Percentiles rank a stretch among this genome's conserved stretches.
Conservation (phyloP, 768 basidiomycete species). For the Royoungia palumana region DNA sequence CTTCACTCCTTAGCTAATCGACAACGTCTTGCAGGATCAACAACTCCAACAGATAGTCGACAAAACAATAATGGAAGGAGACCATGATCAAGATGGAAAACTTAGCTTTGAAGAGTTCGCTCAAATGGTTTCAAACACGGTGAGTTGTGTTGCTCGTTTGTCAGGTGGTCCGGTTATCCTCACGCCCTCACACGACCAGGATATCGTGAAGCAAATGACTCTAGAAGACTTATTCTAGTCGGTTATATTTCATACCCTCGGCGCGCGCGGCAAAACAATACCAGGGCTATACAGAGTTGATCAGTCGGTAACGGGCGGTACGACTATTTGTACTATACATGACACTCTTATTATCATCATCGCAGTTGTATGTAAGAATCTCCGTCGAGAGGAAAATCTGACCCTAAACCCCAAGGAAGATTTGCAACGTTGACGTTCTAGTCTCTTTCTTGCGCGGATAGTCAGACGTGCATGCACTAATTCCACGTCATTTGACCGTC, state of each 20-base stretch:
- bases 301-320: constrained; percentile 9
- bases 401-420: constrained; percentile 2
- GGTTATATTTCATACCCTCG: constrained; percentile 19
- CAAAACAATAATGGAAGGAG: constrained; percentile 99
- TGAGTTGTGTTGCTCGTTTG: constrained; percentile 33
- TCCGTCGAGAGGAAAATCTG: constrained; percentile 3
- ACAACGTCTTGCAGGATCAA: constrained; percentile 63
- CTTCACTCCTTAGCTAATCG: neutral
- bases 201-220: constrained; percentile 99
- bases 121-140: constrained; percentile 94
- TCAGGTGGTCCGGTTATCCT: constrained; percentile 4
- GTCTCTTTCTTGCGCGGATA: neutral
- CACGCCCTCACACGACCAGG: constrained; percentile 43
- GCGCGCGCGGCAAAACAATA: constrained; percentile 13
- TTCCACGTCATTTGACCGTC: neutral
- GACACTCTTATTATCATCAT: constrained; percentile 17
- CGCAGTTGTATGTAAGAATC: constrained; percentile 19
- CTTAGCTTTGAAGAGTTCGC: constrained; percentile 97
- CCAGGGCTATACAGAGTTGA: constrained; percentile 14
- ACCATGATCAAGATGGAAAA: constrained; percentile 97
- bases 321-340: constrained; percentile 21
- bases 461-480: neutral
- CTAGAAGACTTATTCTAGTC: constrained; percentile 84
- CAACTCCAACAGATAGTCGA: constrained; percentile 99
- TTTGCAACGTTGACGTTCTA: neutral